These are phyloP conservation scores for Leucocoprinus sp. DNA, from an alignment of 768 basidiomycete species.

Conservation along the genomic window DNA sequence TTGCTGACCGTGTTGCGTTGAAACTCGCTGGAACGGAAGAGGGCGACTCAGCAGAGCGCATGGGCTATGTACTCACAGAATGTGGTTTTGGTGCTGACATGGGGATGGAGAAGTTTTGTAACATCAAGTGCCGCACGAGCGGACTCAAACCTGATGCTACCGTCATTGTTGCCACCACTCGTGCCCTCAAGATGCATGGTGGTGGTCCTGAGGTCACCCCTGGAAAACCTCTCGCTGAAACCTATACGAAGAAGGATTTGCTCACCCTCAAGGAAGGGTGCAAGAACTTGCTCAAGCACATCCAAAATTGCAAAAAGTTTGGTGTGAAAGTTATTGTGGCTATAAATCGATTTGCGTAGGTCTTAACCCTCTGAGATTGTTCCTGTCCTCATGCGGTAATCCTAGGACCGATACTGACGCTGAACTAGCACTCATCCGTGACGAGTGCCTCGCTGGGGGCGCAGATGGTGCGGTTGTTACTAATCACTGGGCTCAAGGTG, in stretches of 20 bases:
- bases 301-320: conserved; percentile 91
- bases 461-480: conserved; percentile 93
- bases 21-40: conserved; percentile 95
- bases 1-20: conserved; percentile 94
- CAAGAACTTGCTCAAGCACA: conserved; percentile 89
- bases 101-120: conserved; percentile 99
- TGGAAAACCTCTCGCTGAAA: conserved; percentile 87
- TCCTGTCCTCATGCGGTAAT: not conserved
- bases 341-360: conserved; percentile 91
- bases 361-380: conserved; percentile 15
- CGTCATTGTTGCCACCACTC: conserved; percentile 94
- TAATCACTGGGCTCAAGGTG: conserved; percentile 97
- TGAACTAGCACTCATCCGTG: conserved; percentile 78
- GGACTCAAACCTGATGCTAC: conserved; percentile 91
- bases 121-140: conserved; percentile 95
- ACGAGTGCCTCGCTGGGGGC: conserved; percentile 73
- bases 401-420: conserved; percentile 80
- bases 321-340: conserved; percentile 94
- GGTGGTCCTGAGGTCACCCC: conserved; percentile 96
- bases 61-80: conserved; percentile 95
- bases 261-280: conserved; percentile 85
- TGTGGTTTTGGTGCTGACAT: conserved; percentile 99
- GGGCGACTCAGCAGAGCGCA: conserved; percentile 72
- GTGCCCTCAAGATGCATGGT: conserved; percentile 99
- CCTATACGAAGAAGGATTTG: conserved; percentile 91